Percentiles rank a stretch among this genome's conserved stretches.
phyloP scores from a whole-genome alignment of 371 early-diverging fungal genomes.

The Mortierella sp. region DNA sequence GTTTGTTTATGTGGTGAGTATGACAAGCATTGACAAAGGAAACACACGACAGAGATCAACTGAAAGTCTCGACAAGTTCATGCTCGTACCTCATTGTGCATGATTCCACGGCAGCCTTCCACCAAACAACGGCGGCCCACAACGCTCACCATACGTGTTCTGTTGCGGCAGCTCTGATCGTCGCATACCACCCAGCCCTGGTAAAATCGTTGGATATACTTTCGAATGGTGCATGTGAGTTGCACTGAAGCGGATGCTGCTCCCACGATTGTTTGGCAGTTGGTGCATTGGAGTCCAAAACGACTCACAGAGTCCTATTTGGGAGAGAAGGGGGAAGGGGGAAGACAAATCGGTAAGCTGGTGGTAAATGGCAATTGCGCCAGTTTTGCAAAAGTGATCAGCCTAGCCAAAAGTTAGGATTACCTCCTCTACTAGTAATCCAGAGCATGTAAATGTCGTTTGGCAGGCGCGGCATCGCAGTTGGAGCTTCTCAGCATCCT shows the following conservation, averaged over 20 bases:
- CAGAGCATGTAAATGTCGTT: constrained; percentile 60
- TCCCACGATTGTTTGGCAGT: constrained; percentile 64
- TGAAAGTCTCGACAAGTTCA: neutral
- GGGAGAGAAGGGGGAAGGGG: neutral
- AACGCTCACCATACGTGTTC: constrained; percentile 77
- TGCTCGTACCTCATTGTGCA: constrained; percentile 67
- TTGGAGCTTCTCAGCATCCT: constrained; percentile 67
- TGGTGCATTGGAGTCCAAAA: constrained; percentile 60
- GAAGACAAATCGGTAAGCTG: neutral
- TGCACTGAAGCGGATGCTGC: constrained; percentile 68
- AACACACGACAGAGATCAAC: too few species aligned
- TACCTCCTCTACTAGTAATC: constrained; percentile 60
- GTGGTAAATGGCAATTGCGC: neutral
- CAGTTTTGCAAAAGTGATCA: too few species aligned
- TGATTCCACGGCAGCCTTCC: constrained; percentile 74
- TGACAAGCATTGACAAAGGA: too few species aligned
- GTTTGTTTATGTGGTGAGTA: too few species aligned
- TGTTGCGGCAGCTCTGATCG: constrained; percentile 71
- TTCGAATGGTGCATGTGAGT: constrained; percentile 70
- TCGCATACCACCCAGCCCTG: constrained; percentile 81
- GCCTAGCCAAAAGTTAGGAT: too few species aligned
- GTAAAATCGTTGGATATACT: constrained; percentile 76
- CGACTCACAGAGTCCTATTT: constrained; percentile 17
- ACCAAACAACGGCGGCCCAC: constrained; percentile 76
- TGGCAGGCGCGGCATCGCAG: constrained; percentile 78